Evolutionary conservation across 257 asterid genomes (phyloP), one percentile per base, ranked within the genome.

Genomic region (Lycium ferocissimum): DNA sequence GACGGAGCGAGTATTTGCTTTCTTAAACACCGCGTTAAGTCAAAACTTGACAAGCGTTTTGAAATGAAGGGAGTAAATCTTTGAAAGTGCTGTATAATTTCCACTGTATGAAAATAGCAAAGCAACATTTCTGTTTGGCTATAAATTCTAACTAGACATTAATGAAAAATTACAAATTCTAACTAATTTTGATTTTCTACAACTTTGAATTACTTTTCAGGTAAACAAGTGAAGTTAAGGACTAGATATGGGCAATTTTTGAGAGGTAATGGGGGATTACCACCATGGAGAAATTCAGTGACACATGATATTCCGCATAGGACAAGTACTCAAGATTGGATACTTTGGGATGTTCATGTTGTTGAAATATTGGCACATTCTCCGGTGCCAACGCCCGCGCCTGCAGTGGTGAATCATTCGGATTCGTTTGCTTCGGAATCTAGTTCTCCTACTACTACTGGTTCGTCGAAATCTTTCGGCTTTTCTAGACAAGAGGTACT

Each of bases 221-320:
- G 45, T 4, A 40, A 40, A 40, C 89, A 87, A 80, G 92, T 97
- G 3, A 95, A 93, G 98, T 80, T 97, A 53, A 97, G 91, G 88
- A 97, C 99, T 9, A 69, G 98, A 89, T 97, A 95, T 83, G 99
- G 99, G 1, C 97, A 94, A 83, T 97, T 88, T 43, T 79, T 97
- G 84, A 81, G 98, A 79, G 99, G 94, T 0, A 97, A 97, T 62
- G 98, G 97, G 22, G 98, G 99, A 0, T 20, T 93, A 75, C 98
- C 98, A 26, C 99, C 99, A 80, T 97, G 98, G 98, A 90, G 97
- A 87, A 97, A 97, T 40, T 92, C 98, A 8, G 90, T 97, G 18
- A 95, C 99, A 18, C 99, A 97, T 85, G 98, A 95, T 84, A 92
- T 97, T 9, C 98, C 98, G 1, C 97, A 92, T 49, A 89, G 98